Evolutionary conservation across 805 yeast species (phyloP), one percentile per base, ranked within the genome.

Genomic region (Kazachstania psychrophila): DNA sequence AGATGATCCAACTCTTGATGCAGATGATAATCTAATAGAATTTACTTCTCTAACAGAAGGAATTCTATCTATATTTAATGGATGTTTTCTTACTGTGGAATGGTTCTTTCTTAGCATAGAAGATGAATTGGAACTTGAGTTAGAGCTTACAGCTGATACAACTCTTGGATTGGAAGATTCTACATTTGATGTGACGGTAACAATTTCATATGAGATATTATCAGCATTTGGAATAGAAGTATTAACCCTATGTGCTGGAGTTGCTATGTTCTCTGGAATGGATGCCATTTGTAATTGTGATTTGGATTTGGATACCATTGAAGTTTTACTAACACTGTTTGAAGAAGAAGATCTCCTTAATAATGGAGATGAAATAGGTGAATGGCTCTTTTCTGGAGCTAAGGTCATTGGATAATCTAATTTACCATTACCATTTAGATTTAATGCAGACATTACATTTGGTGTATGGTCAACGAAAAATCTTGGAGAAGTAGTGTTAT

Each of bases 401-500:
- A 49, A 34, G 3, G 52, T 49, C 6, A 29, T 24, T 19, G 46
- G 48, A 28, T 46, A 49, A 23, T 40, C 43, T 4, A 37, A 23
- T 10, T 24, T 32, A 7, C 15, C 26, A 23, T 18, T 15, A 12
- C 16, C 14, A 10, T 19, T 32, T 16, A 37, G 19, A 17, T 34
- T 30, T 3, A 38, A n/a, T 3, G 17, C 20, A 4, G 41, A 38
- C 6, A 27, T 17, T 15, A 16, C 28, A 17, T 12, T 33, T 17
- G 31, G 37, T 23, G 28, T 38, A 17, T 26, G 39, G 27, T 28
- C 34, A 27, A 33, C 24, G 9, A 37, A 33, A 22, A 41, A 38
- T 16, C 35, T 34, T 33, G 52, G 47, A 11, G 56, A 41, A 1
- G 63, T 58, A 13, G 62, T 60, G 31, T 60, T 60, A 29, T 60